phyloP scores from a whole-genome alignment of 2,329 filamentous ascomycete genomes.

The Sclerotinia subarctica region DNA sequence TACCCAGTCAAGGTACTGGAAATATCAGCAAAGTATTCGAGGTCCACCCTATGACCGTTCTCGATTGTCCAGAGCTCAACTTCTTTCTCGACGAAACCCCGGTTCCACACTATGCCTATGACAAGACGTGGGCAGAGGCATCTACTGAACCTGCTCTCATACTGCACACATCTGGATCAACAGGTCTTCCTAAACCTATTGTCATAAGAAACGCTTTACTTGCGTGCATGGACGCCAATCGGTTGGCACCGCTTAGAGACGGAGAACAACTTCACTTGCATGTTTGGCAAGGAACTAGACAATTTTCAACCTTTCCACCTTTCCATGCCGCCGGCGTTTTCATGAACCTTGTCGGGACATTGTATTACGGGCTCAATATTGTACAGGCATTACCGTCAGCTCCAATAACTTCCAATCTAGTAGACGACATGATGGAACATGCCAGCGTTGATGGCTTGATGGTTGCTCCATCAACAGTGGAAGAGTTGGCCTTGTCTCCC shows the following conservation, averaged over 20 bases:
- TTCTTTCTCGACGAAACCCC: constrained; percentile 16
- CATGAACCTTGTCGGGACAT: not conserved
- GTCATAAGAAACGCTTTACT: constrained; percentile 12
- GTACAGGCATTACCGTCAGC: constrained; percentile 12
- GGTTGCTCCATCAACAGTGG: constrained; percentile 19
- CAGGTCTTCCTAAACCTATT: constrained; percentile 26
- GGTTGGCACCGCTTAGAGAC: not conserved
- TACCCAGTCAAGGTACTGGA: not conserved
- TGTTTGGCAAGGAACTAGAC: not conserved
- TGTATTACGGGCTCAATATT: not conserved
- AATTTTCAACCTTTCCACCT: constrained; percentile 11
- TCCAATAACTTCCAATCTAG: constrained; percentile 11
- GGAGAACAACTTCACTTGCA: not conserved
- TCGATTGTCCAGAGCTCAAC: constrained; percentile 16
- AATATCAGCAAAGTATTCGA: constrained; percentile 11
- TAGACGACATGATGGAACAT: constrained; percentile 16
- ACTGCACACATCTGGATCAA: constrained; percentile 27
- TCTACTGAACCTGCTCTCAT: constrained; percentile 16
- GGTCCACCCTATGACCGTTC: constrained; percentile 2
- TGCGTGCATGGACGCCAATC: constrained; percentile 1
- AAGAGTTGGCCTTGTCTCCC: constrained; percentile 13
- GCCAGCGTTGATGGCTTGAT: constrained; percentile 2
- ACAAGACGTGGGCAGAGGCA: constrained; percentile 32
- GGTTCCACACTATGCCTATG: constrained; percentile 20
- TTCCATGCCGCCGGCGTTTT: constrained; percentile 13